Conservation (phyloP, 495 filamentous ascomycete species). For the Talaromyces proteolyticus region DNA sequence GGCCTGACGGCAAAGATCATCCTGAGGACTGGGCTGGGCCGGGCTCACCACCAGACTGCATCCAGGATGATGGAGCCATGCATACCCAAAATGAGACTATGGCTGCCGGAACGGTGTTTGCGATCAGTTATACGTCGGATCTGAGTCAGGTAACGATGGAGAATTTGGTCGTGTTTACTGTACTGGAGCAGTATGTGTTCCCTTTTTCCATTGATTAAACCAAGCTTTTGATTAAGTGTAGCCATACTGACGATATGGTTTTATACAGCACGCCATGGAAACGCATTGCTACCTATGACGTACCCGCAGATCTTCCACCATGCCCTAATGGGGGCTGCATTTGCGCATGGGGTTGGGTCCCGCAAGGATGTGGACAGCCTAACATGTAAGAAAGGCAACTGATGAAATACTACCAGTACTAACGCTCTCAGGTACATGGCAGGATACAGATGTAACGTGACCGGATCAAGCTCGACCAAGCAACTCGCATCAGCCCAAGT, state of each 20-base stretch:
- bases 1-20: slow-evolving; percentile 42
- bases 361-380: slow-evolving; percentile 38
- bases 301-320: slow-evolving; percentile 37
- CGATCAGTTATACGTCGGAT: slow-evolving; percentile 46
- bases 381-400: slow-evolving; percentile 23
- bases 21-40: slow-evolving; percentile 40
- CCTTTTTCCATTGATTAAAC: background rate
- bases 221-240: background rate
- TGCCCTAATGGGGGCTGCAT: slow-evolving; percentile 46
- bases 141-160: slow-evolving; percentile 41
- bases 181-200: slow-evolving; percentile 29
- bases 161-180: slow-evolving; percentile 47
- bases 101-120: slow-evolving; percentile 46
- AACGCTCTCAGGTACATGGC: slow-evolving; percentile 39
- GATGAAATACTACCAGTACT: background rate
- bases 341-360: slow-evolving; percentile 55
- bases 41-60: slow-evolving; percentile 18
- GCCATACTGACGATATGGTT: slow-evolving; percentile 7
- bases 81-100: slow-evolving; percentile 36
- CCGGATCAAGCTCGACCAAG: slow-evolving; percentile 30
- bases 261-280: slow-evolving; percentile 41
- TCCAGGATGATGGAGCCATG: slow-evolving; percentile 35
- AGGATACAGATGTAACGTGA: slow-evolving; percentile 49
- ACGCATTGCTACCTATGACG: slow-evolving; percentile 38
- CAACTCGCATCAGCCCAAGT: slow-evolving; percentile 30